Conservation (phyloP, 1,284 basidiomycete genomes). For the Earliella scabrosa region DNA sequence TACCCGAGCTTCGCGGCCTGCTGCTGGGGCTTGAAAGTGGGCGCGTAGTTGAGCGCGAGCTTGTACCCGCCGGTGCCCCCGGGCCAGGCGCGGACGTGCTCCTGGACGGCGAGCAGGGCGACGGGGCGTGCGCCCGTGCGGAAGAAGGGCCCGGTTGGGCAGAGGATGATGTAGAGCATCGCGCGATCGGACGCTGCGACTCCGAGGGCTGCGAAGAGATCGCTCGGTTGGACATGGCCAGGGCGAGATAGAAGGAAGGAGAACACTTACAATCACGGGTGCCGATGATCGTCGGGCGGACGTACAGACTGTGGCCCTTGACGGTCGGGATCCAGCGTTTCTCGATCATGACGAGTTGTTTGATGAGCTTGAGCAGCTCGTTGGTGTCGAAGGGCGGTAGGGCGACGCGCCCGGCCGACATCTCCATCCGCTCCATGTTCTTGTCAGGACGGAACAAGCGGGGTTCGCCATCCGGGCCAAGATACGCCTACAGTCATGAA, state of each 20-base stretch:
- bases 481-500: constrained; percentile 74
- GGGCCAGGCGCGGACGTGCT: constrained; percentile 82
- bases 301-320: constrained; percentile 77
- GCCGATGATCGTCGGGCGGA: constrained; percentile 85
- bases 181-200: constrained; percentile 73
- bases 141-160: constrained; percentile 78
- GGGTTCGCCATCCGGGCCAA: constrained; percentile 63
- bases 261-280: constrained; percentile 69
- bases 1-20: constrained; percentile 73
- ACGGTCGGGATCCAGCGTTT: constrained; percentile 75
- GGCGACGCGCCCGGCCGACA: constrained; percentile 64
- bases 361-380: constrained; percentile 70
- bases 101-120: constrained; percentile 70
- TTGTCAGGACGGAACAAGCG: constrained; percentile 80
- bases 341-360: constrained; percentile 70
- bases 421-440: constrained; percentile 81
- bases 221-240: too few species aligned
- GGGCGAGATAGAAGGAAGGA: constrained; percentile 13
- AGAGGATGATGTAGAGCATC: constrained; percentile 71
- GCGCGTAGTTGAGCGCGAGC: constrained; percentile 73
- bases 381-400: constrained; percentile 68
- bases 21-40: constrained; percentile 70
- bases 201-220: constrained; percentile 53
- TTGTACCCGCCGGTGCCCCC: constrained; percentile 77
- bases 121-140: constrained; percentile 64